Evolutionary conservation across 345 rosid genomes (phyloP).

Genomic region (Brassica incana): DNA sequence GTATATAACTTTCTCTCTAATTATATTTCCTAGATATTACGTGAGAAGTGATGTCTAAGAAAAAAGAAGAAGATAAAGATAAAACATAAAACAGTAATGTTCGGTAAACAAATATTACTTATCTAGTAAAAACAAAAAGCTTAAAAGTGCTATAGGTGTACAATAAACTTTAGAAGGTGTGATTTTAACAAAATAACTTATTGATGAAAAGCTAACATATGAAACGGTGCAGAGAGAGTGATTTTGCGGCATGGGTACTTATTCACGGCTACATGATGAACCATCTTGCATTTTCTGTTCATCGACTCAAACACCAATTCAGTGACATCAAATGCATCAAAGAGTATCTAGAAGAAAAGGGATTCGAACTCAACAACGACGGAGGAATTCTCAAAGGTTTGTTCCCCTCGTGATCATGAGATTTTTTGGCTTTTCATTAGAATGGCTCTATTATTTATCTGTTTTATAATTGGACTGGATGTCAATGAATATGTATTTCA

Average conservation of each 20-base stretch:
- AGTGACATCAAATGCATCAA: conserved; percentile 54
- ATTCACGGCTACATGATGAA: conserved; percentile 86
- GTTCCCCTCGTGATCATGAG: background rate
- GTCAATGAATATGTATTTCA: conserved; percentile 23
- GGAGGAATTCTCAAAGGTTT: conserved; percentile 87
- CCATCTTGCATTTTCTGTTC: conserved; percentile 81
- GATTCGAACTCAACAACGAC: conserved; percentile 78
- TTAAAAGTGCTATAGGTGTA: background rate
- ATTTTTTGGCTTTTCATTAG: background rate
- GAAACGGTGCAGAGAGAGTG: conserved; percentile 59
- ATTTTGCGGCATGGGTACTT: conserved; percentile 94
- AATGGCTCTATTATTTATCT: background rate
- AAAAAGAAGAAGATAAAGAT: background rate
- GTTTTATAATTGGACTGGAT: background rate
- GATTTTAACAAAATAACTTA: background rate
- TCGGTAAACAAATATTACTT: background rate
- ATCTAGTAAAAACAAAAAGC: background rate
- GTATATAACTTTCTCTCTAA: conserved; percentile 39
- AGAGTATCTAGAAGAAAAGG: conserved; percentile 59
- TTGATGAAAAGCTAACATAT: background rate
- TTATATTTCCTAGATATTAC: background rate
- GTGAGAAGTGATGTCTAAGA: background rate
- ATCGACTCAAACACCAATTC: conserved; percentile 65
- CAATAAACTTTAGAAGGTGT: background rate
- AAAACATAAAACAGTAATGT: background rate